phyloP scores from a whole-genome alignment of 495 filamentous ascomycete genomes.

The Astrothelium subdiscretum region DNA sequence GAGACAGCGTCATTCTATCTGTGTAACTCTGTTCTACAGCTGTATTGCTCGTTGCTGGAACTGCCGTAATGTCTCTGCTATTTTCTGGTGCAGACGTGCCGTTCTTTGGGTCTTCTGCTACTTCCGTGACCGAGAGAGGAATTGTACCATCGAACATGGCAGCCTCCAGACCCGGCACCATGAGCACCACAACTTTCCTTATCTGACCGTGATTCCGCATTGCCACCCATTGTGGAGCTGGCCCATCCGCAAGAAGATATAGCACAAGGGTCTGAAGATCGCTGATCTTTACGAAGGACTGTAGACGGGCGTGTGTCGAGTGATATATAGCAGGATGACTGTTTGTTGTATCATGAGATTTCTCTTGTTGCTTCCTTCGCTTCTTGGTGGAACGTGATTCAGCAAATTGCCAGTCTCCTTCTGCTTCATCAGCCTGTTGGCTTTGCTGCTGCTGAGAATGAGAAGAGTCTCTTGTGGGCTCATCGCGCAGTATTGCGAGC shows the following conservation, averaged over 20 bases:
- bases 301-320: conserved; percentile 39
- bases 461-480: neutral
- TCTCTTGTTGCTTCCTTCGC: conserved; percentile 15
- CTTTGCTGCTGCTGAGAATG: neutral
- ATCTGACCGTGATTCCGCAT: conserved; percentile 65
- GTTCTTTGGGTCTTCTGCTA: neutral
- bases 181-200: conserved; percentile 76
- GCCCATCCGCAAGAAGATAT: conserved; percentile 82
- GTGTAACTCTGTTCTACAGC: conserved; percentile 4
- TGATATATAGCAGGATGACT: conserved; percentile 8
- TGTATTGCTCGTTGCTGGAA: neutral
- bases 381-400: conserved; percentile 14
- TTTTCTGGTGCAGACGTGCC: neutral
- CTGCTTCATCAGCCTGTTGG: conserved; percentile 8
- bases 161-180: conserved; percentile 84
- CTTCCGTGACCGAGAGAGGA: conserved; percentile 6
- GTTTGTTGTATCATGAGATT: neutral
- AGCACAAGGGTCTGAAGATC: conserved; percentile 72
- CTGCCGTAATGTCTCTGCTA: conserved; percentile 1
- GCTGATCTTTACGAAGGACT: conserved; percentile 59
- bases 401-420: conserved; percentile 17
- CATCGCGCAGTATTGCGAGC: conserved; percentile 13
- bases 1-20: conserved; percentile 8
- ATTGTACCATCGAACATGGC: conserved; percentile 74
- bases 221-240: conserved; percentile 76